Evolutionary conservation across 1,284 basidiomycete species (phyloP).

Genomic region (Testicularia cyperi): DNA sequence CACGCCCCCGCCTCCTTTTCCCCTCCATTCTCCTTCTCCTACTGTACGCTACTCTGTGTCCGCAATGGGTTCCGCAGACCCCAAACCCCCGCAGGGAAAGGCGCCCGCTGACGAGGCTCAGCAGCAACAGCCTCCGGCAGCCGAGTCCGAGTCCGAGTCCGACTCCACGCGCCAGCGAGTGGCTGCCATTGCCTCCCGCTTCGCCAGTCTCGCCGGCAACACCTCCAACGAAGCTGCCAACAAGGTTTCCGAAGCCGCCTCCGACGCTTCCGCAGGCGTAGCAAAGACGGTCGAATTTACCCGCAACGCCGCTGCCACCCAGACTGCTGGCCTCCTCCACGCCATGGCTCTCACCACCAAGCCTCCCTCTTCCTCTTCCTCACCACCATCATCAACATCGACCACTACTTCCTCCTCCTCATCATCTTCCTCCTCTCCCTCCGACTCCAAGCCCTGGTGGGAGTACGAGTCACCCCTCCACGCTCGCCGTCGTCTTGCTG

Average conservation of each 20-base stretch:
- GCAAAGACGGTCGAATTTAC: slow-evolving; percentile 10
- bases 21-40: too few species aligned
- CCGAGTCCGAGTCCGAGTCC: slow-evolving; percentile 3
- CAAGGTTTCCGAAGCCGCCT: slow-evolving; percentile 9
- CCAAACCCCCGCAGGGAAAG: too few species aligned
- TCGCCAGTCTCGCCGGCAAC: slow-evolving; percentile 20
- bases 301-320: slow-evolving; percentile 17
- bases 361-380: neutral
- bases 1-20: too few species aligned
- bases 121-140: neutral
- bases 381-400: too few species aligned
- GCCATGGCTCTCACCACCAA: slow-evolving; percentile 36
- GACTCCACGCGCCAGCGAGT: slow-evolving; percentile 23
- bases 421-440: too few species aligned
- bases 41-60: too few species aligned
- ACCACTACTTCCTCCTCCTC: too few species aligned
- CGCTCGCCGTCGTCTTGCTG: slow-evolving; percentile 11
- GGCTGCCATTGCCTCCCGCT: slow-evolving; percentile 25
- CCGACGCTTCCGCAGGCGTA: slow-evolving; percentile 14
- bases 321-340: slow-evolving; percentile 25
- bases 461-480: slow-evolving; percentile 30
- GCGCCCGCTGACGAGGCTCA: neutral
- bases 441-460: slow-evolving; percentile 14
- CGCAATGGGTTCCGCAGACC: too few species aligned
- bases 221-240: slow-evolving; percentile 13